Percentiles rank a stretch among this genome's conserved stretches.
These are phyloP conservation scores for Phytopythium cucurbitacearum DNA, from an alignment of 352 stramenopile genomes.

Conservation along the genomic window DNA sequence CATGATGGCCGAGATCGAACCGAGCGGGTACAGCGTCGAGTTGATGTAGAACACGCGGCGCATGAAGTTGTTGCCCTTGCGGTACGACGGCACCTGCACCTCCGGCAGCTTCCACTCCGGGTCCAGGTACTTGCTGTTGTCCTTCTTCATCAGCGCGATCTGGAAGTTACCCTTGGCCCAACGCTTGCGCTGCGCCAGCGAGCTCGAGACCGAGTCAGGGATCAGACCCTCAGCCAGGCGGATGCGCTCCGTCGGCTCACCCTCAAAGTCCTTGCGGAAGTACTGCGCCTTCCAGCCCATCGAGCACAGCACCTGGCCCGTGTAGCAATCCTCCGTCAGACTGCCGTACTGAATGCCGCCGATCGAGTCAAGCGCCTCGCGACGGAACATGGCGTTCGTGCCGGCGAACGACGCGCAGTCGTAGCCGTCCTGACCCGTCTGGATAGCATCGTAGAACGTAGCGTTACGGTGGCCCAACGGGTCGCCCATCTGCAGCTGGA, in stretches of 20 bases:
- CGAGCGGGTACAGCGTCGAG: constrained; percentile 74
- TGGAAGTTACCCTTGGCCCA: constrained; percentile 88
- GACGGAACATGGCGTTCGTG: constrained; percentile 81
- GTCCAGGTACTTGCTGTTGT: constrained; percentile 70
- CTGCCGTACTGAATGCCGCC: constrained; percentile 83
- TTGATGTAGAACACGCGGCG: constrained; percentile 80
- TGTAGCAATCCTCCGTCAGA: constrained; percentile 87
- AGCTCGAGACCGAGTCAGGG: constrained; percentile 64
- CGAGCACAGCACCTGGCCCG: constrained; percentile 63
- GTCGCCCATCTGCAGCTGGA: constrained; percentile 80
- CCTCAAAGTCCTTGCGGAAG: constrained; percentile 87
- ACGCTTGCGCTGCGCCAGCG: constrained; percentile 72
- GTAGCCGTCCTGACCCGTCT: constrained; percentile 83
- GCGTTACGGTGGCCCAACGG: constrained; percentile 78
- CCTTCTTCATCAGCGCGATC: constrained; percentile 81
- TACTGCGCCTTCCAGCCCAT: constrained; percentile 86
- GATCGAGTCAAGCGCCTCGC: constrained; percentile 83
- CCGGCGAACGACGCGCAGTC: constrained; percentile 81
- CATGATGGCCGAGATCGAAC: constrained; percentile 72
- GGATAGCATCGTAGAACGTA: constrained; percentile 85
- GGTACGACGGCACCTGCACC: constrained; percentile 49
- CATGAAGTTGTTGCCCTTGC: constrained; percentile 71
- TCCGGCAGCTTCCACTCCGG: constrained; percentile 78
- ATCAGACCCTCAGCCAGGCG: constrained; percentile 74
- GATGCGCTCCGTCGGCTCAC: constrained; percentile 69